phyloP scores from a whole-genome alignment of 768 basidiomycete species.

The Mycena filopes region DNA sequence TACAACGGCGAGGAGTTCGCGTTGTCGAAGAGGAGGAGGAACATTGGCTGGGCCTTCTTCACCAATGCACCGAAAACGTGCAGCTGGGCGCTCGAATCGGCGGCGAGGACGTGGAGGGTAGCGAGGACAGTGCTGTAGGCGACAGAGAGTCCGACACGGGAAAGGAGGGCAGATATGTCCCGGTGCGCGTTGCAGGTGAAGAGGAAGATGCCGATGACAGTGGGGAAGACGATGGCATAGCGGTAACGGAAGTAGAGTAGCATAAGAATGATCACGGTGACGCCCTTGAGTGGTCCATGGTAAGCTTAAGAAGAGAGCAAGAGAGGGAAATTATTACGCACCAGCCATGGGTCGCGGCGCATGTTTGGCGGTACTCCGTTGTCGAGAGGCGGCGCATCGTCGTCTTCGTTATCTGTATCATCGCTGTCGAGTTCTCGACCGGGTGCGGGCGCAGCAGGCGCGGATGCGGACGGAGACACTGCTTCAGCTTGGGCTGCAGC shows the following conservation, averaged over 20 bases:
- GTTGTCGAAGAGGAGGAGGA: constrained; percentile 6
- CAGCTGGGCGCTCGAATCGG: neutral
- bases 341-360: constrained; percentile 18
- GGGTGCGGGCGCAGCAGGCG: neutral
- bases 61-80: neutral
- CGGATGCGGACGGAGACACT: no score
- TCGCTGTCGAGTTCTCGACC: constrained; percentile 2
- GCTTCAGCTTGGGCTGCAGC: no score
- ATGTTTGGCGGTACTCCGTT: constrained; percentile 5
- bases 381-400: neutral
- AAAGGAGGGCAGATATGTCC: neutral
- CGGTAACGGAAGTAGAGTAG: constrained; percentile 7
- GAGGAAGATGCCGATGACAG: neutral
- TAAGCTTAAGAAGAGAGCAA: no score
- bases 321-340: neutral
- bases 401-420: neutral
- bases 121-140: neutral
- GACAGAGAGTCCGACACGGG: neutral
- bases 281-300: neutral
- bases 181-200: constrained; percentile 14
- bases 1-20: constrained; percentile 18
- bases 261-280: neutral
- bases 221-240: constrained; percentile 2
- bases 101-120: neutral
- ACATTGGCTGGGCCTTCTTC: neutral